Evolutionary conservation across 768 basidiomycete species (phyloP).

Genomic region (Russula brevipes): DNA sequence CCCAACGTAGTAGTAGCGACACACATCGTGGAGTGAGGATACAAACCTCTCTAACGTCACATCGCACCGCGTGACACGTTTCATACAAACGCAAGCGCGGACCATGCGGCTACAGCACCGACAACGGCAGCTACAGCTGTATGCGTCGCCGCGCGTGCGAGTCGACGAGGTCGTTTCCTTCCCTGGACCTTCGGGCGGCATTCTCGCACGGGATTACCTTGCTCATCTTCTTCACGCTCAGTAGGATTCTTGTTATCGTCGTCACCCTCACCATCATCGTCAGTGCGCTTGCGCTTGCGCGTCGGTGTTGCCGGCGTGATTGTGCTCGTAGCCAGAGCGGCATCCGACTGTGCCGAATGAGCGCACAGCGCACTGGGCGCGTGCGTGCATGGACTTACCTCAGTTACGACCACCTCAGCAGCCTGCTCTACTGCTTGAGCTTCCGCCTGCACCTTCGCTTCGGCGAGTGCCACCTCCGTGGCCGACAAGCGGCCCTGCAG

Average conservation of each 20-base stretch:
- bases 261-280: conserved; percentile 17
- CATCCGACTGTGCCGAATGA: conserved; percentile 32
- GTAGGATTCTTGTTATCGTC: background rate
- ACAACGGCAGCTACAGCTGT: conserved; percentile 60
- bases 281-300: conserved; percentile 37
- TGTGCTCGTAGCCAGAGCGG: background rate
- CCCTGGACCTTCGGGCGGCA: conserved; percentile 11
- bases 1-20: background rate
- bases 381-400: conserved; percentile 20
- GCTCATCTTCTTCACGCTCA: conserved; percentile 8
- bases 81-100: conserved; percentile 48
- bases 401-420: background rate
- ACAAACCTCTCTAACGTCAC: background rate
- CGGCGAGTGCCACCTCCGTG: background rate
- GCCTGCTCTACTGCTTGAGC: conserved; percentile 29
- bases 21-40: background rate
- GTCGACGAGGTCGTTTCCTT: conserved; percentile 37
- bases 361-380: conserved; percentile 21
- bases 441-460: conserved; percentile 30
- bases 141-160: conserved; percentile 44
- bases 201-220: conserved; percentile 8
- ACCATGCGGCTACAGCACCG: conserved; percentile 70
- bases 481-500: conserved; percentile 11
- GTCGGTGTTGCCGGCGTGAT: background rate
- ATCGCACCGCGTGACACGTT: background rate